These are phyloP conservation scores for Botrytis squamosa DNA, from an alignment of 2,329 filamentous ascomycete species.

Conservation along the genomic window DNA sequence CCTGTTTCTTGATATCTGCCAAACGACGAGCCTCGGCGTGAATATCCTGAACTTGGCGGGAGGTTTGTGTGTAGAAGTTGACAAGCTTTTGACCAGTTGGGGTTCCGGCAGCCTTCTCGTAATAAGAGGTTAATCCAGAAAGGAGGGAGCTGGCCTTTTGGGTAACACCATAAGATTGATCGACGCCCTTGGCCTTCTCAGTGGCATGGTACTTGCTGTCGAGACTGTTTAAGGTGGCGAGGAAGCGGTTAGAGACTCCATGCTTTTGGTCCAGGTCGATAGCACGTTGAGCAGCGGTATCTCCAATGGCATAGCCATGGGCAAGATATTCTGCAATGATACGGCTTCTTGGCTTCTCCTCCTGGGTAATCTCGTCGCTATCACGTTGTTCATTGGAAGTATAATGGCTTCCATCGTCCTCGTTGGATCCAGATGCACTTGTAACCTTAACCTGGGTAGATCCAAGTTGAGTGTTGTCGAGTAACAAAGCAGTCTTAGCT, in stretches of 20 bases:
- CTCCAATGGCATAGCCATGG: constrained; percentile 78
- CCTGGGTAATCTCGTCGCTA: constrained; percentile 76
- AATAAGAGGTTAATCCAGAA: constrained; percentile 78
- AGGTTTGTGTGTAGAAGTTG: constrained; percentile 80
- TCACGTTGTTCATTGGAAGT: constrained; percentile 56
- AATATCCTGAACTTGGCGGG: constrained; percentile 90
- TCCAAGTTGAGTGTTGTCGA: constrained; percentile 95
- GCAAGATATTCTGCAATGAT: constrained; percentile 96
- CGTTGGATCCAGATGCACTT: constrained; percentile 61
- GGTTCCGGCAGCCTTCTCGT: constrained; percentile 86
- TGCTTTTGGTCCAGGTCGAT: constrained; percentile 89
- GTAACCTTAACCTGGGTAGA: constrained; percentile 77
- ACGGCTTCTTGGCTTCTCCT: constrained; percentile 93
- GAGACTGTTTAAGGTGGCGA: constrained; percentile 70
- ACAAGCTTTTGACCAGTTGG: constrained; percentile 86
- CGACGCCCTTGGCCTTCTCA: constrained; percentile 80
- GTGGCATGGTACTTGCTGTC: constrained; percentile 84
- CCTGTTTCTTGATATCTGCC: constrained; percentile 78
- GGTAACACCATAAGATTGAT: constrained; percentile 80
- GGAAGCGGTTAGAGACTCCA: constrained; percentile 79
- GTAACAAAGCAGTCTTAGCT: constrained; percentile 91
- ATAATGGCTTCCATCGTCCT: constrained; percentile 57
- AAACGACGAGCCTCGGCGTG: constrained; percentile 87
- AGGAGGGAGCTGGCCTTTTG: constrained; percentile 65
- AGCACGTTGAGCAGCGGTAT: constrained; percentile 72